phyloP scores from a whole-genome alignment of 1,284 basidiomycete species.

The Papiliotrema flavescens region DNA sequence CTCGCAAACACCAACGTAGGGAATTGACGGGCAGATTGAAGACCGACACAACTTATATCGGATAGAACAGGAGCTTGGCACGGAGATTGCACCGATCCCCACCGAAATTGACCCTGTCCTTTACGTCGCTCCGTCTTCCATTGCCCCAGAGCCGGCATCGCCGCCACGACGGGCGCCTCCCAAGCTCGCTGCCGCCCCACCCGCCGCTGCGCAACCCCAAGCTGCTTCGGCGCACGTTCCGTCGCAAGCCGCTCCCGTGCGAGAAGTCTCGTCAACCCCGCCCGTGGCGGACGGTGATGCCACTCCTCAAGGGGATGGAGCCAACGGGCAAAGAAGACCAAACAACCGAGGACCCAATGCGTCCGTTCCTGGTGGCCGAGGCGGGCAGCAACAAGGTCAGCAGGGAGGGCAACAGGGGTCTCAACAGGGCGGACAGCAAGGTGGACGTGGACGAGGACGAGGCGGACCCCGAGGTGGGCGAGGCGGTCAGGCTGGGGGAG shows the following conservation, averaged over 20 bases:
- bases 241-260: slow-evolving; percentile 9
- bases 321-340: neutral
- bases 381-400: neutral
- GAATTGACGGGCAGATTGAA: slow-evolving; percentile 61
- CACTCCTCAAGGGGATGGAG: neutral
- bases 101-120: slow-evolving; percentile 86
- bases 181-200: slow-evolving; percentile 3
- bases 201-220: slow-evolving; percentile 4
- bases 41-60: slow-evolving; percentile 96
- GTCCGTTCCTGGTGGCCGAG: too few species aligned
- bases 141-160: slow-evolving; percentile 24
- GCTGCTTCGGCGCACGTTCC: neutral
- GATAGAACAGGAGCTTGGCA: slow-evolving; percentile 97
- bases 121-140: slow-evolving; percentile 65
- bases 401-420: neutral
- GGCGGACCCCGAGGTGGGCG: neutral
- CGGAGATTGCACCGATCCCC: slow-evolving; percentile 96
- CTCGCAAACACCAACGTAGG: neutral
- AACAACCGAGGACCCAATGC: neutral
- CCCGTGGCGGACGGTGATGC: slow-evolving; percentile 1
- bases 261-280: slow-evolving; percentile 8
- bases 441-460: neutral
- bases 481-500: slow-evolving; percentile 3
- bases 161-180: slow-evolving; percentile 10
- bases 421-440: neutral